Evolutionary conservation across 1,284 basidiomycete genomes (phyloP).

Genomic region (Coniferiporia sulphurascens): DNA sequence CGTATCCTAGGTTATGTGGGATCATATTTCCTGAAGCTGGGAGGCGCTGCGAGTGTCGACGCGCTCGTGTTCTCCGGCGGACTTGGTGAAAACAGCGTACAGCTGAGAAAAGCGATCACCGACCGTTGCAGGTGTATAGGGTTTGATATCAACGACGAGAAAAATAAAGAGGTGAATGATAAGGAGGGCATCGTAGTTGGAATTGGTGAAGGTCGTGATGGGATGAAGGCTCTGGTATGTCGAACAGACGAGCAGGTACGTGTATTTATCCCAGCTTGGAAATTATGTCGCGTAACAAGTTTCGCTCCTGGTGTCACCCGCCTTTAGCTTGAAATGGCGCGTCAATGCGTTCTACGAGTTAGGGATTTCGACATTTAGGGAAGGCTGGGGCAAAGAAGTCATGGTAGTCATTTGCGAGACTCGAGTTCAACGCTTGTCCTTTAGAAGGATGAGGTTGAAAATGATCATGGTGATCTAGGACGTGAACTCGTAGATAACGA

Average conservation of each 20-base stretch:
- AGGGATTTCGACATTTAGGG: background rate
- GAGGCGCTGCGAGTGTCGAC: slow-evolving; percentile 50
- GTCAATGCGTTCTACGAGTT: slow-evolving; percentile 39
- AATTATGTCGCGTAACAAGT: background rate
- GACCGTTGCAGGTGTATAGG: slow-evolving; percentile 55
- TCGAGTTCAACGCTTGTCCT: slow-evolving; percentile 13
- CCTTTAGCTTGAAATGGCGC: slow-evolving; percentile 60
- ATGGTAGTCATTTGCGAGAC: background rate
- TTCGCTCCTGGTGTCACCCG: background rate
- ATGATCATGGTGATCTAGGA: no score
- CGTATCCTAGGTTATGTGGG: slow-evolving; percentile 69
- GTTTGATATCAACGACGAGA: slow-evolving; percentile 41
- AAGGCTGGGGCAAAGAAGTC: background rate
- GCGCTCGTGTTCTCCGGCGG: slow-evolving; percentile 84
- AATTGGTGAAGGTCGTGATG: slow-evolving; percentile 33
- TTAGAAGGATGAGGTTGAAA: no score
- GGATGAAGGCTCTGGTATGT: slow-evolving; percentile 49
- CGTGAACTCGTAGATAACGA: no score
- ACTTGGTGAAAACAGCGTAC: slow-evolving; percentile 70
- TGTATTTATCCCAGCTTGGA: slow-evolving; percentile 5
- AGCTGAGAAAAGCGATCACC: slow-evolving; percentile 56
- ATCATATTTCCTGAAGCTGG: slow-evolving; percentile 69
- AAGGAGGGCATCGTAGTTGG: slow-evolving; percentile 40
- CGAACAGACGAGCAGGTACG: slow-evolving; percentile 53
- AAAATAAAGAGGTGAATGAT: slow-evolving; percentile 32